A percentile compares a stretch with the other conserved stretches of the same genome.
These are phyloP conservation scores for Bacidia rubella DNA, from an alignment of 495 filamentous ascomycete genomes.

Conservation along the genomic window DNA sequence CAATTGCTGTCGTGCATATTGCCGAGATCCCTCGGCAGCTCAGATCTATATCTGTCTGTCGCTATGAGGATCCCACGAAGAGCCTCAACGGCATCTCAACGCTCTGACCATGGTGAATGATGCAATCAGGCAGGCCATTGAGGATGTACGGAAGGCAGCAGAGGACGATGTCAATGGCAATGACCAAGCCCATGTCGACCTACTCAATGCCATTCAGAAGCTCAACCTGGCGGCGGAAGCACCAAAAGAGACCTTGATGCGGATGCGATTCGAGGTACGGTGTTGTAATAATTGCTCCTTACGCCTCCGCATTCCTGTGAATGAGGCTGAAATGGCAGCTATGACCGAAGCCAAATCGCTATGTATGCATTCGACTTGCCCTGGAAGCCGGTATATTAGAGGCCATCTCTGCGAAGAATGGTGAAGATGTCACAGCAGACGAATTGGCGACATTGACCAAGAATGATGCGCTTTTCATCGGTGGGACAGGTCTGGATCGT, in stretches of 20 bases:
- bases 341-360: constrained; percentile 5
- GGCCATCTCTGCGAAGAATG: constrained; percentile 8
- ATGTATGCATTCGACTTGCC: constrained; percentile 9
- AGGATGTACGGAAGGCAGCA: constrained; percentile 15
- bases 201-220: constrained; percentile 18
- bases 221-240: constrained; percentile 19
- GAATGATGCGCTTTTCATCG: constrained; percentile 9
- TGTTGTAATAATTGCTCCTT: background rate
- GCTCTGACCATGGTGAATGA: constrained; percentile 1
- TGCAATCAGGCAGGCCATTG: constrained; percentile 5
- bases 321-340: background rate
- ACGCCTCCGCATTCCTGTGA: background rate
- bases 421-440: constrained; percentile 5
- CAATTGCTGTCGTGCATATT: too few species aligned
- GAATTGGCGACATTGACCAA: constrained; percentile 4
- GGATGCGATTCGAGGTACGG: constrained; percentile 20
- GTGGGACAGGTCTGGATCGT: background rate
- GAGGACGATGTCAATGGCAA: constrained; percentile 13
- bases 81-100: too few species aligned
- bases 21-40: too few species aligned
- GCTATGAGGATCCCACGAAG: too few species aligned
- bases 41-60: too few species aligned
- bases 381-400: constrained; percentile 8
- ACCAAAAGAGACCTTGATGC: constrained; percentile 19
- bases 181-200: constrained; percentile 14